phyloP scores from a whole-genome alignment of 805 yeast species.

The Nakazawaea ambrosiae region DNA sequence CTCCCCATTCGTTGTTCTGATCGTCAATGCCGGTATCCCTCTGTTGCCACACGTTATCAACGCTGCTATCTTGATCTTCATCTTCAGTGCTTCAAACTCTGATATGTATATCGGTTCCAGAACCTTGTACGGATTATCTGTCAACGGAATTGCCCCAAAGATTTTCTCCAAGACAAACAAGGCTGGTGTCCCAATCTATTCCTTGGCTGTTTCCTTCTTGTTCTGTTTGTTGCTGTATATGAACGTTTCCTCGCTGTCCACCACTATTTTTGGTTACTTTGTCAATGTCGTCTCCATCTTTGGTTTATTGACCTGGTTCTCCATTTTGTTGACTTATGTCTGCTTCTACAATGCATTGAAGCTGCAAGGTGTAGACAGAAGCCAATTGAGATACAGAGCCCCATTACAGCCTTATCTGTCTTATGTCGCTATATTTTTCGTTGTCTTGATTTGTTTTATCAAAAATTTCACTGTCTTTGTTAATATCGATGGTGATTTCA shows the following conservation, averaged over 20 bases:
- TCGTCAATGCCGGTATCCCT: slow-evolving; percentile 53
- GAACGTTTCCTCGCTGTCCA: slow-evolving; percentile 39
- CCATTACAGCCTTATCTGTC: slow-evolving; percentile 69
- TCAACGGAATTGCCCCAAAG: slow-evolving; percentile 69
- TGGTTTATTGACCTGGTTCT: slow-evolving; percentile 70
- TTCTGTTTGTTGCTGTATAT: slow-evolving; percentile 67
- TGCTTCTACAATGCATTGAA: slow-evolving; percentile 57
- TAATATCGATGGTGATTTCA: slow-evolving; percentile 50
- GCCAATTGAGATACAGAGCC: slow-evolving; percentile 50
- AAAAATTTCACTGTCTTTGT: slow-evolving; percentile 67
- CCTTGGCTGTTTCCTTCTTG: slow-evolving; percentile 40
- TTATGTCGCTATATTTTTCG: slow-evolving; percentile 46
- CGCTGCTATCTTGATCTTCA: slow-evolving; percentile 70
- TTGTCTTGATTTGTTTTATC: slow-evolving; percentile 49
- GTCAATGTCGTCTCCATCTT: slow-evolving; percentile 73
- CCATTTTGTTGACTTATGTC: slow-evolving; percentile 62
- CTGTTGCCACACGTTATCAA: slow-evolving; percentile 73
- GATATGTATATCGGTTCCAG: slow-evolving; percentile 75
- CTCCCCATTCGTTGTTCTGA: slow-evolving; percentile 81
- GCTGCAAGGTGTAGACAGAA: slow-evolving; percentile 59
- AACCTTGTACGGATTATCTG: slow-evolving; percentile 64
- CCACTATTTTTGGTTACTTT: slow-evolving; percentile 54
- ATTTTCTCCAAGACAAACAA: slow-evolving; percentile 58
- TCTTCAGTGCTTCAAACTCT: slow-evolving; percentile 76
- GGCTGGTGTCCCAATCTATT: slow-evolving; percentile 63